Evolutionary conservation across 1,284 basidiomycete genomes (phyloP).

Genomic region (Tetrapyrgos nigripes): DNA sequence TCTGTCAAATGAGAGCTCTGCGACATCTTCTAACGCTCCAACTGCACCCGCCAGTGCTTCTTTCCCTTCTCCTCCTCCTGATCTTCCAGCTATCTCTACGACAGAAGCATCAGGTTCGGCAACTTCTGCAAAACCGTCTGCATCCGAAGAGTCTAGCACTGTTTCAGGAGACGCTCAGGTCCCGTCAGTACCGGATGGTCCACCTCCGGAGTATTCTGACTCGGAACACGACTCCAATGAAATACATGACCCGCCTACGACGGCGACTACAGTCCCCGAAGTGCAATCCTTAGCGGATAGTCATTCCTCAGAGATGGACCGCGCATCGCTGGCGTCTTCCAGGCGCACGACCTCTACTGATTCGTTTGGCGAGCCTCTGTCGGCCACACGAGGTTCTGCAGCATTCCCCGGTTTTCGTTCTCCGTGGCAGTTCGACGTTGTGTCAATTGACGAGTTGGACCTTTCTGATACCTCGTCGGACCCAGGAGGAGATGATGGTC

Average conservation of each 20-base stretch:
- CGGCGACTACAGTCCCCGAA: not conserved
- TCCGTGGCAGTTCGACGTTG: conserved; percentile 68
- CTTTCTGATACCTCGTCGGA: conserved; percentile 75
- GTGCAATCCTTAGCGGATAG: too few species aligned
- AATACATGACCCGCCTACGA: not conserved
- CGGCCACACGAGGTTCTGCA: conserved; percentile 35
- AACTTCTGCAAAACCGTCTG: not conserved
- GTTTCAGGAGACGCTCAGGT: not conserved
- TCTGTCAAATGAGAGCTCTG: not conserved
- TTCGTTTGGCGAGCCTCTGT: conserved; percentile 60
- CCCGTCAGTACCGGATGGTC: not conserved
- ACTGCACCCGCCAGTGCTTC: not conserved
- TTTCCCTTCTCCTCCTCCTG: not conserved
- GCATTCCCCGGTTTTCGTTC: conserved; percentile 36
- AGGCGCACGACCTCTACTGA: conserved; percentile 50
- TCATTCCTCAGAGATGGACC: not conserved
- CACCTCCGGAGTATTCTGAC: not conserved
- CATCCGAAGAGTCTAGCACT: not conserved
- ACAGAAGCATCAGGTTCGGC: too few species aligned
- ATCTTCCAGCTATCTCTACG: too few species aligned
- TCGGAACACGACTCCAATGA: not conserved
- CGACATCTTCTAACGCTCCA: not conserved
- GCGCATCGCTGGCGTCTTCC: conserved; percentile 42
- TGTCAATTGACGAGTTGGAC: conserved; percentile 78
- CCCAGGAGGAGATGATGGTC: conserved; percentile 27